Evolutionary conservation across 2,329 filamentous ascomycete species (phyloP), one percentile per base, ranked within the genome.

Genomic region (Knufia petricola): DNA sequence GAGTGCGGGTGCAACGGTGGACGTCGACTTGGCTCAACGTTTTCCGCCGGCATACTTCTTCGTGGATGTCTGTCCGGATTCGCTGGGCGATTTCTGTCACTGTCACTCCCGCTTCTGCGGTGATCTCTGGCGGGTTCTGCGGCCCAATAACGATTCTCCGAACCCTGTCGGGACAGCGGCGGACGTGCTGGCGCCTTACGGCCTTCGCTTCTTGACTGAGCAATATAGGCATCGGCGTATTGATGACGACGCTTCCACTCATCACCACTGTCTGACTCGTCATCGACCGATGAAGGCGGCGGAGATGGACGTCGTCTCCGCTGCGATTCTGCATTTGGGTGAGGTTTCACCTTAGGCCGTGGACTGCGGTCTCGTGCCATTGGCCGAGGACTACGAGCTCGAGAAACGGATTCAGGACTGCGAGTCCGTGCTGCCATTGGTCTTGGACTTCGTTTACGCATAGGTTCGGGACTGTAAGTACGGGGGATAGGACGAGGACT

Each of bases 151-250:
- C 10, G 12, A 19, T 32, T 10, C 12, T 21, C 38, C 13, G 40
- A 50, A 15, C 37, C 43, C 10, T 50, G 23, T 3, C 48, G 47
- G 24, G 21, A 24, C 26, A 42, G 34, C 10, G 34, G 17, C 4
- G 50, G 48, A 37, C 48, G 41, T 15, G 7, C n/a, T n/a, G 17
- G 2, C 6, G 19, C 30, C 21, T 44, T 31, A 13, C 39, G 41
- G 19, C 24, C 21, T 13, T 39, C 38, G 8, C 36, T 49, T 19
- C 39, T 34, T 2, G 56, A 53, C 37, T 56, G 52, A 19, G 49
- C 42, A 42, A 71, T 70, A 53, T 72, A 70, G 42, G 65, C 60
- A 46, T 61, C 58, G 10, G 65, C 65, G 21, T 55, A 57, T 37
- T 52, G 54, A 28, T 63, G 60, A 42, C 60, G 55, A 45, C 54